phyloP scores from a whole-genome alignment of 148 eudicot species.

The Pouteria glomerata region DNA sequence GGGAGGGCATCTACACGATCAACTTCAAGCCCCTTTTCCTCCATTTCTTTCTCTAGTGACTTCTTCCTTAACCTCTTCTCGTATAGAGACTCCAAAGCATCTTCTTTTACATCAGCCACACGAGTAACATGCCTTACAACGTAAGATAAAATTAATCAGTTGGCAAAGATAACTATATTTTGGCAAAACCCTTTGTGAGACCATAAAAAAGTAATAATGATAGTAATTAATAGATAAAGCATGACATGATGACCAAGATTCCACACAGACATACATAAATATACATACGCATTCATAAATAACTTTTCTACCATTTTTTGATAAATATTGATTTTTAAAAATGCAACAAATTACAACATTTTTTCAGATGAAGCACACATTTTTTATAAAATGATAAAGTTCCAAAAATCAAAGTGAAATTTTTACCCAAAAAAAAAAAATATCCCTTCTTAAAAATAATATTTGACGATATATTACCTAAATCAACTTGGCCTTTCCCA shows the following conservation, averaged over 20 bases:
- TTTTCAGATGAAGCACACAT: not conserved
- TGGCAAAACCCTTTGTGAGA: not conserved
- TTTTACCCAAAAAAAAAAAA: not conserved
- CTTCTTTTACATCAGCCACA: conserved; percentile 80
- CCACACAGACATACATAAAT: not conserved
- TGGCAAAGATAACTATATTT: not conserved
- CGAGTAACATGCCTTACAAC: conserved; percentile 71
- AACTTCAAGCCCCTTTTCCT: conserved; percentile 53
- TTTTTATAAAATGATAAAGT: not conserved
- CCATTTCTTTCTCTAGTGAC: conserved; percentile 40
- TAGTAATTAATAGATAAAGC: too few species aligned
- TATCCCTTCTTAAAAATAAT: not conserved
- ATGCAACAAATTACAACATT: not conserved
- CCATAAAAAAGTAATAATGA: not conserved
- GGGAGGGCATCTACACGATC: conserved; percentile 94
- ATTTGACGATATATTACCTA: not conserved
- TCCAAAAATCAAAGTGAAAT: not conserved
- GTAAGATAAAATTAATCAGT: conserved; percentile 4
- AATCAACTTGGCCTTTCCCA: too few species aligned
- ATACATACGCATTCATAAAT: not conserved
- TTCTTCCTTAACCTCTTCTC: conserved; percentile 53
- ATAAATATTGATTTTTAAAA: too few species aligned
- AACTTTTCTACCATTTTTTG: not conserved
- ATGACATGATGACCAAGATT: not conserved
- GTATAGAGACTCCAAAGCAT: conserved; percentile 57